These are phyloP conservation scores for Cytospora chrysosperma DNA, from an alignment of 2,329 filamentous ascomycete species.

Conservation along the genomic window DNA sequence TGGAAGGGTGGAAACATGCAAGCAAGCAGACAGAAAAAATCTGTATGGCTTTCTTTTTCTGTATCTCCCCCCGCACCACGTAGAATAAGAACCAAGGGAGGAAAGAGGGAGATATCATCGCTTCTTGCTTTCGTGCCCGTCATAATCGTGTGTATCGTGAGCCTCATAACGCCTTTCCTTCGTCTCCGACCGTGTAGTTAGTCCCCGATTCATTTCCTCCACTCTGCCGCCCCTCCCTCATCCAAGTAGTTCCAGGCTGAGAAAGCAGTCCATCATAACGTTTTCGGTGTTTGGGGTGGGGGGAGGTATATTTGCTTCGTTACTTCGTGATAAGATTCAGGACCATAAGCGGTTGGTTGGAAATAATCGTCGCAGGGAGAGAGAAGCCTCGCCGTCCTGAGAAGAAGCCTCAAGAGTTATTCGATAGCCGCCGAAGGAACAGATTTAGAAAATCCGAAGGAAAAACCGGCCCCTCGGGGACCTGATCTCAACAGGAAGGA, in stretches of 20 bases:
- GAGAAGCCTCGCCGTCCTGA: conserved; percentile 12
- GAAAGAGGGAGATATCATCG: neutral
- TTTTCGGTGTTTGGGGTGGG: too few relatives aligned
- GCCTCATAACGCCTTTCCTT: neutral
- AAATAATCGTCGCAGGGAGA: too few relatives aligned
- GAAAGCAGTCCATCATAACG: neutral
- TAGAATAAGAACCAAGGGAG: neutral
- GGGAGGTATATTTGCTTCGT: neutral
- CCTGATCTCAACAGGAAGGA: too few relatives aligned
- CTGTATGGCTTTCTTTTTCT: conserved; percentile 11
- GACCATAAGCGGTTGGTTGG: too few relatives aligned
- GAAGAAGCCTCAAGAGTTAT: conserved; percentile 4
- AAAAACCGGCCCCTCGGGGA: too few relatives aligned
- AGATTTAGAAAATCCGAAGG: too few relatives aligned
- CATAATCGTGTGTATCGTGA: conserved; percentile 11
- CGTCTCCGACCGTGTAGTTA: neutral
- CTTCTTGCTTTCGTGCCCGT: neutral
- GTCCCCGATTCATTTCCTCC: neutral
- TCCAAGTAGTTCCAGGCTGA: neutral
- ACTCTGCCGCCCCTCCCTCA: neutral
- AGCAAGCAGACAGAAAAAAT: neutral
- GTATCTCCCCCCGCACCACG: conserved; percentile 13
- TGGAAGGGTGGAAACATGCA: conserved; percentile 3
- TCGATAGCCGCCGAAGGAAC: too few relatives aligned
- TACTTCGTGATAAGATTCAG: conserved; percentile 9